Evolutionary conservation across 768 basidiomycete species (phyloP).

Genomic region (Suillus decipiens): DNA sequence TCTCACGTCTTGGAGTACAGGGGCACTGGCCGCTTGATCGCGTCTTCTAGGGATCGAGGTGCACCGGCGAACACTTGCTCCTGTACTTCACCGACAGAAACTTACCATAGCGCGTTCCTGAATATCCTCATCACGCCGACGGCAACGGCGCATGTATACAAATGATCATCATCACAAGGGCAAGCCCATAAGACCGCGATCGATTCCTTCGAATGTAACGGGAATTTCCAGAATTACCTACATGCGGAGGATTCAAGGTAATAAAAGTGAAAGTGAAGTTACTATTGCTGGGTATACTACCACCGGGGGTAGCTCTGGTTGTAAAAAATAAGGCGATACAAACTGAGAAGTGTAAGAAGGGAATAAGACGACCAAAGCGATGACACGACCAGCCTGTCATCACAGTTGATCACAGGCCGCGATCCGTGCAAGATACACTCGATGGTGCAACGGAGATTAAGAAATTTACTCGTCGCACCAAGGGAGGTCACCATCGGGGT

Average conservation of each 20-base stretch:
- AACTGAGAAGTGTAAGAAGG: not conserved
- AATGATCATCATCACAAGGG: not conserved
- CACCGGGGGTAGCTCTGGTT: conserved; percentile 11
- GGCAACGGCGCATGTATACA: not conserved
- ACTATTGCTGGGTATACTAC: conserved; percentile 29
- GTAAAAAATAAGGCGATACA: conserved; percentile 6
- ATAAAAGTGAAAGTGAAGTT: conserved; percentile 13
- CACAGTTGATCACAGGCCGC: conserved; percentile 20
- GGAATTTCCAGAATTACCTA: conserved; percentile 28
- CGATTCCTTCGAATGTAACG: conserved; percentile 24
- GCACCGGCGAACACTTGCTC: too few relatives aligned
- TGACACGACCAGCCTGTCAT: conserved; percentile 31
- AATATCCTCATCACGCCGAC: not conserved
- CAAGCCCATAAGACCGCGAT: conserved; percentile 20
- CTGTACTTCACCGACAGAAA: too few relatives aligned
- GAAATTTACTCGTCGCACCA: conserved; percentile 49
- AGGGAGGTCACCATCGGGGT: conserved; percentile 44
- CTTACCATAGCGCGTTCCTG: too few relatives aligned
- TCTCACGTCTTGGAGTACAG: too few relatives aligned
- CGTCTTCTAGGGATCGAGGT: too few relatives aligned
- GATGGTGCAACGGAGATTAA: not conserved
- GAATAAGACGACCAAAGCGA: conserved; percentile 9
- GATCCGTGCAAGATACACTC: conserved; percentile 7
- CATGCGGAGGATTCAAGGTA: conserved; percentile 19
- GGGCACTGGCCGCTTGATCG: too few relatives aligned